phyloP scores from a whole-genome alignment of 1,139 yeast species.

The Taphrina pruni region DNA sequence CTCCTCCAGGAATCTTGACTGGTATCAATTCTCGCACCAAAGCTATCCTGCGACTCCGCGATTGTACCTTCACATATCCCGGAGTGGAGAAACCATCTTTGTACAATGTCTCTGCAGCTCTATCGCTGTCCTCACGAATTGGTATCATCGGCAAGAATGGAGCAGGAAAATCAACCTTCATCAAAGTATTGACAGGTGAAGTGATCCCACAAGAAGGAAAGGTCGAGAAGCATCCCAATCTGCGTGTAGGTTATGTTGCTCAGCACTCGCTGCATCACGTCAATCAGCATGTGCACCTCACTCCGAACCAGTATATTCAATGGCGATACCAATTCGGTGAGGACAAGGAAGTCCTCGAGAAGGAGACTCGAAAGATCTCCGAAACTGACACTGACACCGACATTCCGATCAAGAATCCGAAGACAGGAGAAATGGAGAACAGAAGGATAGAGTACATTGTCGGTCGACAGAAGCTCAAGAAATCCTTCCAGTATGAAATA shows the following conservation, averaged over 20 bases:
- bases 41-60: slow-evolving; percentile 96
- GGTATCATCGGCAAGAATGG: slow-evolving; percentile 98
- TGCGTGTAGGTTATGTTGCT: slow-evolving; percentile 97
- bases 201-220: slow-evolving; percentile 82
- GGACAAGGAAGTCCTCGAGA: slow-evolving; percentile 92
- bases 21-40: slow-evolving; percentile 99
- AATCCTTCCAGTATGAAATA: slow-evolving; percentile 93
- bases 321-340: slow-evolving; percentile 99
- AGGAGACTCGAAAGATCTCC: slow-evolving; percentile 87
- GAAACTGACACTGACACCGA: slow-evolving; percentile 83
- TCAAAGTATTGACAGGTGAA: slow-evolving; percentile 94
- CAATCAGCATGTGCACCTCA: slow-evolving; percentile 94
- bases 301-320: slow-evolving; percentile 95
- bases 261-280: slow-evolving; percentile 98
- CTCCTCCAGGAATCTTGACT: slow-evolving; percentile 99
- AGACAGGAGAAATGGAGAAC: slow-evolving; percentile 79
- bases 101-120: slow-evolving; percentile 89
- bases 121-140: slow-evolving; percentile 96
- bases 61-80: slow-evolving; percentile 99
- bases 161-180: slow-evolving; percentile 98
- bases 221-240: slow-evolving; percentile 96
- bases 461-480: slow-evolving; percentile 95
- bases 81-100: slow-evolving; percentile 97
- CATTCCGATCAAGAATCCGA: slow-evolving; percentile 72
- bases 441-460: slow-evolving; percentile 90